Conservation (phyloP, 2,329 filamentous ascomycete genomes). For the Penicillium sp. region DNA sequence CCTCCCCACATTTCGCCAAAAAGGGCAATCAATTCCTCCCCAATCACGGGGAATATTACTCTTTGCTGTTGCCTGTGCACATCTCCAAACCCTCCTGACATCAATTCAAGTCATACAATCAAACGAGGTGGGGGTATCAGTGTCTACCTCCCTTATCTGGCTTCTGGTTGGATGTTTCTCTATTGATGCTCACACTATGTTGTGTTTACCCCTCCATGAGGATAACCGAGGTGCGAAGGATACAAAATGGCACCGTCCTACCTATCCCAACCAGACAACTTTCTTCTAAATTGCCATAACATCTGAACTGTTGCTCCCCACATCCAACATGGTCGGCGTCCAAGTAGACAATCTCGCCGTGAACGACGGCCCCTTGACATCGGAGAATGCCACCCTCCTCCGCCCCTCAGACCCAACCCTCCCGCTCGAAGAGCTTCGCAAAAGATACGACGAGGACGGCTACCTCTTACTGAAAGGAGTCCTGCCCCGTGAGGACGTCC, state of each 20-base stretch:
- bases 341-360: constrained; percentile 30
- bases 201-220: not conserved
- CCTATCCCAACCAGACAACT: not conserved
- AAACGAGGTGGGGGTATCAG: not conserved
- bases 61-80: not conserved
- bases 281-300: not conserved
- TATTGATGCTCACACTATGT: not conserved
- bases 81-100: not conserved
- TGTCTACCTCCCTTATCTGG: not conserved
- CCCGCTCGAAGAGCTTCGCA: constrained; percentile 43
- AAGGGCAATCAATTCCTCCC: not conserved
- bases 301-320: not conserved
- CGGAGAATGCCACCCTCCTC: constrained; percentile 38
- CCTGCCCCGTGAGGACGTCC: constrained; percentile 46
- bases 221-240: not conserved
- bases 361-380: constrained; percentile 42
- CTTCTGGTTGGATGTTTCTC: not conserved
- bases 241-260: not conserved
- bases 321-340: constrained; percentile 17
- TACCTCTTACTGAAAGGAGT: constrained; percentile 51
- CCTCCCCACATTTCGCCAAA: not conserved
- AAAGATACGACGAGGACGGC: constrained; percentile 43
- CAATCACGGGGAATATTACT: not conserved
- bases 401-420: constrained; percentile 37
- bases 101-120: not conserved